Conservation (phyloP, 805 yeast species). For the Debaryomyces prosopidis region DNA sequence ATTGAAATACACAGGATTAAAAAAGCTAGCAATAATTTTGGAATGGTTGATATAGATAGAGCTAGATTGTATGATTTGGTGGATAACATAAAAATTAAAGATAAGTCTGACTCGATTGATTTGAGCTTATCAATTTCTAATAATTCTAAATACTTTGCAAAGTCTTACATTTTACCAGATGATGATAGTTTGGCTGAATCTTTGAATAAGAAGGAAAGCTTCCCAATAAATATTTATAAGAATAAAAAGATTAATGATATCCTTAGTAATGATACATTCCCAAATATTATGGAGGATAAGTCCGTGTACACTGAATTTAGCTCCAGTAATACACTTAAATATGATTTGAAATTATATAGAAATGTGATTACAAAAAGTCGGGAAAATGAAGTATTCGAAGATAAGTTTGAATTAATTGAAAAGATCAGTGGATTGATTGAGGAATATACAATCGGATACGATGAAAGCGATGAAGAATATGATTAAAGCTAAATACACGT, state of each 20-base stretch:
- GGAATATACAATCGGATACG: slow-evolving; percentile 34
- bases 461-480: slow-evolving; percentile 25
- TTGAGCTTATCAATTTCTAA: slow-evolving; percentile 4
- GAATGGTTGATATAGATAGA: slow-evolving; percentile 9
- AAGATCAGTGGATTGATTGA: slow-evolving; percentile 31
- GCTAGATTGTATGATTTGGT: slow-evolving; percentile 1
- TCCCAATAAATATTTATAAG: slow-evolving; percentile 8
- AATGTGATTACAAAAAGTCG: slow-evolving; percentile 16
- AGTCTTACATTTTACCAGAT: slow-evolving; percentile 9
- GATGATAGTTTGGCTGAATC: slow-evolving; percentile 2
- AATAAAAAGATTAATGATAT: slow-evolving; percentile 19
- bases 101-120: not conserved
- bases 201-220: not conserved
- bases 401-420: slow-evolving; percentile 35
- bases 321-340: slow-evolving; percentile 18
- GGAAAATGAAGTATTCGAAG: slow-evolving; percentile 27
- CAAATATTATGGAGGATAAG: slow-evolving; percentile 15
- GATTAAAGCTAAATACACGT: slow-evolving; percentile 1
- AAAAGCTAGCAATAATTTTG: not conserved
- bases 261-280: slow-evolving; percentile 28
- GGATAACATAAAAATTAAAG: not conserved
- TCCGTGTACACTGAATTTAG: slow-evolving; percentile 22
- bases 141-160: slow-evolving; percentile 7
- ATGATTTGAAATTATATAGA: slow-evolving; percentile 30
- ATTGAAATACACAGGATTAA: slow-evolving; percentile 18